Evolutionary conservation across 176 grass and related monocot genomes (phyloP).

Genomic region (Coix lacrymajobi): DNA sequence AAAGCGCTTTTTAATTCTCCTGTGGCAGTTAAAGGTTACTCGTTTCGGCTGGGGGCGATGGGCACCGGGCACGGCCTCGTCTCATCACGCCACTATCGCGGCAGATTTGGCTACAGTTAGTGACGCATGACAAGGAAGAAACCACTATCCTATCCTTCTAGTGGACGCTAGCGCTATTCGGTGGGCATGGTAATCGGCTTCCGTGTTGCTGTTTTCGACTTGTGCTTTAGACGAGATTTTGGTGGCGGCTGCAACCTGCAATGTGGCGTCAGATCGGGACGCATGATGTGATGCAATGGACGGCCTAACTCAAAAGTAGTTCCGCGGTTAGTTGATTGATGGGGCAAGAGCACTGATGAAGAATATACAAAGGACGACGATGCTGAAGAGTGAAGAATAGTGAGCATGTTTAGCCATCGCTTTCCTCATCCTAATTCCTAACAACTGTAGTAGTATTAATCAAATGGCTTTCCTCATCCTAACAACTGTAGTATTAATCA

Average conservation of each 20-base stretch:
- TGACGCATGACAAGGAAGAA: not conserved
- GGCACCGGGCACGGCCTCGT: not conserved
- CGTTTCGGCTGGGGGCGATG: slow-evolving; percentile 13
- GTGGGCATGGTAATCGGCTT: slow-evolving; percentile 2
- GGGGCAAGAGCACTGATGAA: slow-evolving; percentile 1
- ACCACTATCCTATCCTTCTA: not conserved
- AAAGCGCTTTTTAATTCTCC: not conserved
- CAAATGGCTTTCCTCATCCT: slow-evolving; percentile 12
- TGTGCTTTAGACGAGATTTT: slow-evolving; percentile 11
- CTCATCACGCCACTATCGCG: not conserved
- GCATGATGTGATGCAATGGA: slow-evolving; percentile 14
- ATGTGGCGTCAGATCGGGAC: slow-evolving; percentile 22
- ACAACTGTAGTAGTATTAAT: not conserved
- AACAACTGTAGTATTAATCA: not conserved
- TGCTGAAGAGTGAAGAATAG: slow-evolving; percentile 17
- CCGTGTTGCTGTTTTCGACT: slow-evolving; percentile 7
- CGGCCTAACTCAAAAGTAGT: slow-evolving; percentile 23
- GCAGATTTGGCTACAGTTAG: not conserved
- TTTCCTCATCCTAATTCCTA: slow-evolving; percentile 25
- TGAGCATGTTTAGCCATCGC: slow-evolving; percentile 19
- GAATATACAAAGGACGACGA: slow-evolving; percentile 5
- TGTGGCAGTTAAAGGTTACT: not conserved
- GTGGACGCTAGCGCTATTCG: slow-evolving; percentile 22
- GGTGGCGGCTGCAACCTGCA: slow-evolving; percentile 34
- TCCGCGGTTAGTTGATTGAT: slow-evolving; percentile 29